phyloP scores from a whole-genome alignment of 1,284 basidiomycete genomes.

The Apiotrichum laibachii region DNA sequence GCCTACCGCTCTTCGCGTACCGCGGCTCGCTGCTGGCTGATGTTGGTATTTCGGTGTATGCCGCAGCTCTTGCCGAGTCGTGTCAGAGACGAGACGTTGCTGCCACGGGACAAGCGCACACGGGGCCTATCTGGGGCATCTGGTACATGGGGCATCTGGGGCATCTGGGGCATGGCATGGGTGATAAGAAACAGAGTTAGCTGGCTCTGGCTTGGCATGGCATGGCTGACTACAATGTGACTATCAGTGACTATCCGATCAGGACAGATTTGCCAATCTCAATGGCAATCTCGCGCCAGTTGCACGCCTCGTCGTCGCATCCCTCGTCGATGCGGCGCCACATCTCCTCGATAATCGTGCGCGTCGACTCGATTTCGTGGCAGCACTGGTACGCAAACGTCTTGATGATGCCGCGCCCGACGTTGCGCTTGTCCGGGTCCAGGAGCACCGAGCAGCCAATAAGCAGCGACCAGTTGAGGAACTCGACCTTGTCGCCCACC shows the following conservation, averaged over 20 bases:
- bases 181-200: no score
- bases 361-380: constrained; percentile 35
- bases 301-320: constrained; percentile 37
- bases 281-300: constrained; percentile 38
- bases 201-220: no score
- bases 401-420: constrained; percentile 30
- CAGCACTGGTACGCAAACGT: constrained; percentile 44
- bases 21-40: no score
- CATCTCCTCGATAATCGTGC: constrained; percentile 37
- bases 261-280: constrained; percentile 40
- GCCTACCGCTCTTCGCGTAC: no score
- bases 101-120: no score
- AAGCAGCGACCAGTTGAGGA: constrained; percentile 42
- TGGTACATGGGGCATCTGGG: no score
- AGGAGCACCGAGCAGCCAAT: constrained; percentile 34
- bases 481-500: constrained; percentile 45
- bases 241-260: constrained; percentile 18
- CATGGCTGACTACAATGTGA: no score
- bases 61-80: no score
- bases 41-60: no score
- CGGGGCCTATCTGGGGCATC: no score
- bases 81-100: no score
- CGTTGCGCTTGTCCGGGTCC: constrained; percentile 24
- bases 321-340: constrained; percentile 43
- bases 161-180: no score